A percentile compares a stretch with the other conserved stretches of the same genome.
Conservation (phyloP, 2,329 filamentous ascomycete genomes). For the Basipetospora sp. region DNA sequence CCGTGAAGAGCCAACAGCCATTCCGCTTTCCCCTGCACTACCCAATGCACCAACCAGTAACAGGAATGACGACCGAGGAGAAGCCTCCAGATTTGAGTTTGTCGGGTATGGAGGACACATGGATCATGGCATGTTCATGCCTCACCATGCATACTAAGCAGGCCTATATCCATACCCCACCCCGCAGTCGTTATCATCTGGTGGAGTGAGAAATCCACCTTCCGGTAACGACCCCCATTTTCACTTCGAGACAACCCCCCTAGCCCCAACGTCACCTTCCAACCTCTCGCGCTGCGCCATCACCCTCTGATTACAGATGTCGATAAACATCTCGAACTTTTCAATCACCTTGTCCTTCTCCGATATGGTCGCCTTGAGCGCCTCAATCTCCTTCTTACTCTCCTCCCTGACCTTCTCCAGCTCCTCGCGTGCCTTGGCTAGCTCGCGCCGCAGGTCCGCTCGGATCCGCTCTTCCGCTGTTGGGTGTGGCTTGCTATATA, state of each 20-base stretch:
- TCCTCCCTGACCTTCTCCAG: slow-evolving; percentile 40
- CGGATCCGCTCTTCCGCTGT: slow-evolving; percentile 50
- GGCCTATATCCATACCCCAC: too few relatives aligned
- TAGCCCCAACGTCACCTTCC: slow-evolving; percentile 10
- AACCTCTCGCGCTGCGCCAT: slow-evolving; percentile 47
- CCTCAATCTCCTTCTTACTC: slow-evolving; percentile 42
- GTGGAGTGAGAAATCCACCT: too few relatives aligned
- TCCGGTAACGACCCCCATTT: too few relatives aligned
- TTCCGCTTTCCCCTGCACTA: too few relatives aligned
- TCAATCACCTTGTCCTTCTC: slow-evolving; percentile 49
- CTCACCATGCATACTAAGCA: too few relatives aligned
- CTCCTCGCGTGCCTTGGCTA: slow-evolving; percentile 43
- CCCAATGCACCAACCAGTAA: too few relatives aligned
- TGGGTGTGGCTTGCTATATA: slow-evolving; percentile 51
- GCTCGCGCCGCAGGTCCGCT: slow-evolving; percentile 44
- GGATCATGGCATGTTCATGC: too few relatives aligned
- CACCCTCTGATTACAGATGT: slow-evolving; percentile 52
- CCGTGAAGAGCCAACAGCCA: too few relatives aligned
- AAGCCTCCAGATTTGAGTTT: too few relatives aligned
- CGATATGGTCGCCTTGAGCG: slow-evolving; percentile 42
- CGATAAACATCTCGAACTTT: slow-evolving; percentile 55
- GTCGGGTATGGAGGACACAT: too few relatives aligned
- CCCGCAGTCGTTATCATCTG: too few relatives aligned
- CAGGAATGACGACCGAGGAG: too few relatives aligned
- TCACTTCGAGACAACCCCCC: slow-evolving; percentile 2